Percentiles rank a stretch among this genome's conserved stretches.
Conservation (phyloP, 352 stramenopile species). For the Plasmopara viticola region DNA sequence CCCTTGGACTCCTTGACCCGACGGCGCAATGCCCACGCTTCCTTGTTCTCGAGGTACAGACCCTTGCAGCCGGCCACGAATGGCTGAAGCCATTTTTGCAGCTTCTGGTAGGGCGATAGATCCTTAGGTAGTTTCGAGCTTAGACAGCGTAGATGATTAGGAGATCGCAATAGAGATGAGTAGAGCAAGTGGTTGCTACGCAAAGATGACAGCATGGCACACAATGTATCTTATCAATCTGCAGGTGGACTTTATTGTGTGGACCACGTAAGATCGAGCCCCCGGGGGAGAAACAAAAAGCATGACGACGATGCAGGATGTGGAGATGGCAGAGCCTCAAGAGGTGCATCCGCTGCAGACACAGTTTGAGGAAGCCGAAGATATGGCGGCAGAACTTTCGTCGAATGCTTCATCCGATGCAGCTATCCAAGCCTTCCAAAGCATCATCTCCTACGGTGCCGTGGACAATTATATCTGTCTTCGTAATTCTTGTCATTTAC, state of each 20-base stretch:
- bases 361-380: constrained; percentile 69
- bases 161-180: background rate
- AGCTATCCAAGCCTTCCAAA: constrained; percentile 58
- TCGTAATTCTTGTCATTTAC: constrained; percentile 3
- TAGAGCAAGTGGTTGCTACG: background rate
- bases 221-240: background rate
- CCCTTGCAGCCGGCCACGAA: constrained; percentile 67
- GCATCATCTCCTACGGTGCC: constrained; percentile 65
- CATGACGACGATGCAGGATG: constrained; percentile 37
- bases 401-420: constrained; percentile 31
- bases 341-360: constrained; percentile 63
- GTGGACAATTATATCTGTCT: background rate
- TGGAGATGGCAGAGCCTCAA: constrained; percentile 69
- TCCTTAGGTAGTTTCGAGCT: constrained; percentile 36
- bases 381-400: constrained; percentile 34
- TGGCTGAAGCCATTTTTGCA: constrained; percentile 77
- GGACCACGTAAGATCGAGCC: constrained; percentile 3
- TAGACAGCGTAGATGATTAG: constrained; percentile 1
- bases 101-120: constrained; percentile 62
- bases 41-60: constrained; percentile 69
- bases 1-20: constrained; percentile 40
- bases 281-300: constrained; percentile 9
- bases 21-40: constrained; percentile 62
- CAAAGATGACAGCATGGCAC: background rate
- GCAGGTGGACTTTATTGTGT: background rate